Percentiles rank a stretch among this genome's conserved stretches.
These are phyloP conservation scores for Cyberlindnera japonica DNA, from an alignment of 805 yeast genomes.

Conservation along the genomic window DNA sequence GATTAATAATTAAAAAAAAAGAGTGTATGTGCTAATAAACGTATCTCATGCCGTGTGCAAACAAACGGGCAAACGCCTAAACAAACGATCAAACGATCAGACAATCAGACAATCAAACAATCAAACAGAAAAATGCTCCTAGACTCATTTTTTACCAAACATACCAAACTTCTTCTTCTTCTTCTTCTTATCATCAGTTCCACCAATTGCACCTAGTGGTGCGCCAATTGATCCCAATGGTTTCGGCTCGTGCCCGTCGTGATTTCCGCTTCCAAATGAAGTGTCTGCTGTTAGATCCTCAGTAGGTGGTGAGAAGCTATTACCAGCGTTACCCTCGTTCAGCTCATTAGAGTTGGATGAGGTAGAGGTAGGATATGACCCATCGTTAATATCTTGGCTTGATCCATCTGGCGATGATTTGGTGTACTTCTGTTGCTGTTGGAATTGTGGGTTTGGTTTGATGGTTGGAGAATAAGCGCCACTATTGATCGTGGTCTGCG, in stretches of 20 bases:
- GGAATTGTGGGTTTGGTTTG: slow-evolving; percentile 14
- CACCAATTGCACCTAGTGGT: slow-evolving; percentile 5
- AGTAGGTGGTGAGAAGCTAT: neutral
- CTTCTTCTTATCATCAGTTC: neutral
- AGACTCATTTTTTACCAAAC: slow-evolving; percentile 17
- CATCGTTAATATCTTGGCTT: slow-evolving; percentile 3
- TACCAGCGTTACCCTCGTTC: slow-evolving; percentile 1
- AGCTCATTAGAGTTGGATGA: slow-evolving; percentile 12
- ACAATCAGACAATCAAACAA: too few species aligned
- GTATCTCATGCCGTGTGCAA: too few species aligned
- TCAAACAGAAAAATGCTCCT: too few species aligned
- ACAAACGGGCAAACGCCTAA: too few species aligned
- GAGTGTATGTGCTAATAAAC: too few species aligned
- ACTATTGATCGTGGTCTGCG: neutral
- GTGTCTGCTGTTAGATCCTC: slow-evolving; percentile 7
- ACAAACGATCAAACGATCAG: too few species aligned
- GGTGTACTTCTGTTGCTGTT: slow-evolving; percentile 2
- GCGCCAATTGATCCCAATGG: slow-evolving; percentile 11
- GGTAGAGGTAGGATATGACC: slow-evolving; percentile 7
- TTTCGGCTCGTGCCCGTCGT: slow-evolving; percentile 9
- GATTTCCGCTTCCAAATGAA: slow-evolving; percentile 6
- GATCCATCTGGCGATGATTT: slow-evolving; percentile 10
- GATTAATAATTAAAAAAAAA: too few species aligned
- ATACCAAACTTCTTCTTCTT: slow-evolving; percentile 20
- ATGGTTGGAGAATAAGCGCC: slow-evolving; percentile 12